A percentile compares a stretch with the other conserved stretches of the same genome.
phyloP scores from a whole-genome alignment of 116 monocot genomes.

The Papilionanthe hybrid region DNA sequence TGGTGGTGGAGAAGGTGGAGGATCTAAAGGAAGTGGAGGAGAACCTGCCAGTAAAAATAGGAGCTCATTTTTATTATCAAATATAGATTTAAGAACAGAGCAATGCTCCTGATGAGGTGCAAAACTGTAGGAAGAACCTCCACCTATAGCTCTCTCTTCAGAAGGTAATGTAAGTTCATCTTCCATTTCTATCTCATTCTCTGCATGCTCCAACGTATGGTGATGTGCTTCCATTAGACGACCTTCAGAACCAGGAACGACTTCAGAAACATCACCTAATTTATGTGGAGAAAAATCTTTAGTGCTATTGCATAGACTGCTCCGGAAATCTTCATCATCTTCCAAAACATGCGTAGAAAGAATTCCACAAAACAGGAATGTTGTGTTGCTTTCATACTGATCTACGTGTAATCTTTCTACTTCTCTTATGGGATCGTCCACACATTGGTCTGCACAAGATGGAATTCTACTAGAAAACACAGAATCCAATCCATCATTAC shows the following conservation, averaged over 20 bases:
- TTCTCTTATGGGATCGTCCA: conserved; percentile 94
- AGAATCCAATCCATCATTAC: conserved; percentile 46
- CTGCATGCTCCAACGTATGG: conserved; percentile 7
- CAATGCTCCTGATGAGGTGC: conserved; percentile 1
- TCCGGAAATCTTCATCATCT: conserved; percentile 33
- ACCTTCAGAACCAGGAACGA: not conserved
- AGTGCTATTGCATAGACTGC: conserved; percentile 2
- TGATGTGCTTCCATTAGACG: conserved; percentile 3
- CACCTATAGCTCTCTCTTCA: conserved; percentile 7
- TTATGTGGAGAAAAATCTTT: conserved; percentile 5
- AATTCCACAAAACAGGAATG: conserved; percentile 30
- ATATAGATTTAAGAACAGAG: conserved; percentile 6
- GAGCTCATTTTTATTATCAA: conserved; percentile 16
- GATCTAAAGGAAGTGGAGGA: conserved; percentile 24
- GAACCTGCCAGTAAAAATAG: conserved; percentile 19
- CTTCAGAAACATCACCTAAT: conserved; percentile 12
- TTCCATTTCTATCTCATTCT: conserved; percentile 26
- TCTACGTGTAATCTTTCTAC: conserved; percentile 91
- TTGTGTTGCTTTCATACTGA: conserved; percentile 84
- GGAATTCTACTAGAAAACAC: conserved; percentile 57
- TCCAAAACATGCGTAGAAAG: conserved; percentile 36
- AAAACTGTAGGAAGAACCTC: not conserved
- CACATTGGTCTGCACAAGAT: conserved; percentile 75
- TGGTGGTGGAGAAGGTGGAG: conserved; percentile 20
- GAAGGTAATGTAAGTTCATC: conserved; percentile 18